These are phyloP conservation scores for Pyricularia sp. DNA, from an alignment of 2,329 filamentous ascomycete species.

Conservation along the genomic window DNA sequence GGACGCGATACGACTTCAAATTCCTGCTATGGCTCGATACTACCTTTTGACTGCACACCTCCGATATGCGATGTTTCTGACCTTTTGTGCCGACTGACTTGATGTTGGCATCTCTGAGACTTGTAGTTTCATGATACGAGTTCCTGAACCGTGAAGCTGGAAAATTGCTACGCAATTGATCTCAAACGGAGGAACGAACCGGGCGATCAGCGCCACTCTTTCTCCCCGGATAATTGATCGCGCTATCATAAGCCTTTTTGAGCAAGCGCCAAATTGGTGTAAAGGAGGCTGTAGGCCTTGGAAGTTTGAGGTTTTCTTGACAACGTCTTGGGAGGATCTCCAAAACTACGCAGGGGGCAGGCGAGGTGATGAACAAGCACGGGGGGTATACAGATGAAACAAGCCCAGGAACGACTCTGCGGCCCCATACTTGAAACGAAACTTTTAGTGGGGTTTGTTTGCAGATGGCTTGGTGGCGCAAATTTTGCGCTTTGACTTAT, in stretches of 20 bases:
- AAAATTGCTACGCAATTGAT: neutral
- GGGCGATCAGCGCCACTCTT: neutral
- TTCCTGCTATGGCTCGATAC: neutral
- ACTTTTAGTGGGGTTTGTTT: neutral
- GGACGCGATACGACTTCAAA: neutral
- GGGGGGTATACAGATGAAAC: neutral
- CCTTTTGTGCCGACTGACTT: neutral
- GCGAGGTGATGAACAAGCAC: neutral
- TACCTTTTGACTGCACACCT: neutral
- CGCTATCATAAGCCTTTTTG: neutral
- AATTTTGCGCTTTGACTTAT: neutral
- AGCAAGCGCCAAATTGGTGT: too few species aligned
- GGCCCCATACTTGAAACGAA: neutral
- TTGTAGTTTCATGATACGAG: neutral
- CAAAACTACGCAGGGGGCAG: neutral
- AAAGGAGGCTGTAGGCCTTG: neutral
- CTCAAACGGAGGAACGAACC: neutral
- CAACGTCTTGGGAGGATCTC: neutral
- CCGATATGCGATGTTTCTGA: neutral
- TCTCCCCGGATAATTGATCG: neutral
- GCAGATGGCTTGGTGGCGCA: neutral
- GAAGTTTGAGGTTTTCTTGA: neutral
- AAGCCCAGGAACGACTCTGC: neutral
- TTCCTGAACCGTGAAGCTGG: neutral
- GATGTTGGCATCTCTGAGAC: neutral